These are phyloP conservation scores for Lachancea quebecensis DNA, from an alignment of 805 yeast species.

Conservation along the genomic window DNA sequence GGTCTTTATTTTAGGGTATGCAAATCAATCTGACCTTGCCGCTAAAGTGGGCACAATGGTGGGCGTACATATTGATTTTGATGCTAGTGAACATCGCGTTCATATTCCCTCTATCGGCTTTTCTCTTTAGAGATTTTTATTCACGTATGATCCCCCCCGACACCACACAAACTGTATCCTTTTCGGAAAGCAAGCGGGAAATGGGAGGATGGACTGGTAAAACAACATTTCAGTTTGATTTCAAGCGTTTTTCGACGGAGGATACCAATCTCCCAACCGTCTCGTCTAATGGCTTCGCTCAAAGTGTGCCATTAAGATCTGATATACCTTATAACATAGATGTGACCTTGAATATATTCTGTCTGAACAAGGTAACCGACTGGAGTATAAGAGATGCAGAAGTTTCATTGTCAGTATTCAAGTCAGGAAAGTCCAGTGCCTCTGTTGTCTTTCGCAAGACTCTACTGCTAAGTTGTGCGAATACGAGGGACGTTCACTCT, in stretches of 20 bases:
- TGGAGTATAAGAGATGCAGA: constrained; percentile 1
- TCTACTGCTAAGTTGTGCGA: constrained; percentile 5
- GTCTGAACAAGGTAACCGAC: constrained; percentile 11
- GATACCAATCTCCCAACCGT: constrained; percentile 11
- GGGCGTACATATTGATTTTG: constrained; percentile 14
- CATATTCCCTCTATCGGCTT: constrained; percentile 23
- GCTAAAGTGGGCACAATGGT: constrained; percentile 28
- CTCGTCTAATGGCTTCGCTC: constrained; percentile 21
- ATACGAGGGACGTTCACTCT: constrained; percentile 3
- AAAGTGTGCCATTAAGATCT: constrained; percentile 17
- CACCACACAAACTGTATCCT: constrained; percentile 21
- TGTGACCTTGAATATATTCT: constrained; percentile 19
- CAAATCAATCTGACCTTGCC: constrained; percentile 24
- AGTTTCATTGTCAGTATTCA: background rate
- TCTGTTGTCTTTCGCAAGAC: constrained; percentile 2
- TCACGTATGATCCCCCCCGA: constrained; percentile 18
- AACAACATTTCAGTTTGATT: constrained; percentile 8
- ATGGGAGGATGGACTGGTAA: constrained; percentile 1
- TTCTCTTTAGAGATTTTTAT: constrained; percentile 27
- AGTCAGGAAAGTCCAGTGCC: background rate
- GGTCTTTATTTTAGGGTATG: constrained; percentile 16
- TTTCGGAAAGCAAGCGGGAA: constrained; percentile 11
- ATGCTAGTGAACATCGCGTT: constrained; percentile 19
- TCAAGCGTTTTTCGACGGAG: constrained; percentile 11
- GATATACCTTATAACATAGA: constrained; percentile 23